Percentiles rank a stretch among this genome's conserved stretches.
phyloP scores from a whole-genome alignment of 2,329 filamentous ascomycete species.

The Gremmenia infestans region DNA sequence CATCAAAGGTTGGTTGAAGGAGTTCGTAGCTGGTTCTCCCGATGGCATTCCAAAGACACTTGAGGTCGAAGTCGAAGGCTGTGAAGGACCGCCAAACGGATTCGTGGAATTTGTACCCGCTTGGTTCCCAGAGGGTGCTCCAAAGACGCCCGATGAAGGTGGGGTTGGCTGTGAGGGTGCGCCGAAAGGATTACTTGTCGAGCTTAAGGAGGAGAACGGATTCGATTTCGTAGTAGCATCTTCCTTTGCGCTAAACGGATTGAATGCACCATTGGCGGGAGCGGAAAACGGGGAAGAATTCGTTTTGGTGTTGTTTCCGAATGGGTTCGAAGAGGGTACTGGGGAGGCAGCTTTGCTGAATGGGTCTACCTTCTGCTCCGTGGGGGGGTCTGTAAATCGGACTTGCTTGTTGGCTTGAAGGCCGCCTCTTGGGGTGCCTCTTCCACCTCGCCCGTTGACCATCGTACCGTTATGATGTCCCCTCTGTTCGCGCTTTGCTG shows the following conservation, averaged over 20 bases:
- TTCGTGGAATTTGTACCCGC: not conserved
- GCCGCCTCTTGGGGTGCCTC: conserved; percentile 14
- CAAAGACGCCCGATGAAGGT: conserved; percentile 1
- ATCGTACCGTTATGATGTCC: conserved; percentile 16
- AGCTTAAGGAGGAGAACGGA: conserved; percentile 43
- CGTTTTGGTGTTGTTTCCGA: conserved; percentile 5
- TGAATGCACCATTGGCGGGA: conserved; percentile 4
- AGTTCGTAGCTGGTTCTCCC: not conserved
- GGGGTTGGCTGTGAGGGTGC: conserved; percentile 12
- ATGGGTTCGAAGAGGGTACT: conserved; percentile 13
- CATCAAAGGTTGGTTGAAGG: not conserved
- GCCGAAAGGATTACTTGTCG: conserved; percentile 27
- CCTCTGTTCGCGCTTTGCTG: conserved; percentile 28
- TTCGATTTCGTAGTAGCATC: conserved; percentile 1
- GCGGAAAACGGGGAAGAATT: conserved; percentile 11
- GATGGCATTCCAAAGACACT: conserved; percentile 9
- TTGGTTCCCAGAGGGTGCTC: conserved; percentile 2
- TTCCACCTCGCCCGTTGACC: conserved; percentile 18
- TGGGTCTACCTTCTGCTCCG: conserved; percentile 6
- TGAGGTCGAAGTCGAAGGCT: not conserved
- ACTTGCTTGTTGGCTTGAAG: conserved; percentile 23
- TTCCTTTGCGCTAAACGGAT: conserved; percentile 13
- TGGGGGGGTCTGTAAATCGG: conserved; percentile 20
- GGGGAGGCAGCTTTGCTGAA: conserved; percentile 7
- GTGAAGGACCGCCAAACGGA: not conserved